Evolutionary conservation across 306 rosid species (phyloP).

Genomic region (Prunus mongolica): DNA sequence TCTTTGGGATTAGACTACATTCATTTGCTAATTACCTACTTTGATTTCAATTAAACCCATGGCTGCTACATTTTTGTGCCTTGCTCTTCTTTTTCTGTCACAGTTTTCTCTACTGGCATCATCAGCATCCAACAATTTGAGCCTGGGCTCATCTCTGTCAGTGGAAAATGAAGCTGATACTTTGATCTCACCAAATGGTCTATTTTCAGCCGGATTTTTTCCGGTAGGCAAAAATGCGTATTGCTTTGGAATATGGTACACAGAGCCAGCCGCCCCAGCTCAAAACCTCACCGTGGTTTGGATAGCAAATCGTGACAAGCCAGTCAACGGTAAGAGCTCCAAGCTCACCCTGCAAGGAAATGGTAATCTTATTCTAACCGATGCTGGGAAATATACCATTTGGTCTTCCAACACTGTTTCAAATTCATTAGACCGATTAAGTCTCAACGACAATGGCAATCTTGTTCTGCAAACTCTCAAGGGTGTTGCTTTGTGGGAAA

Average conservation of each 20-base stretch:
- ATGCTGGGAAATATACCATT: conserved; percentile 23
- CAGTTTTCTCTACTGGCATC: conserved; percentile 1
- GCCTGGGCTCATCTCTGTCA: conserved; percentile 33
- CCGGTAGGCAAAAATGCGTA: conserved; percentile 48
- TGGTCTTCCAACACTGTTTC: conserved; percentile 46
- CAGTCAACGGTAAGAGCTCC: conserved; percentile 42
- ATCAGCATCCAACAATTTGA: conserved; percentile 11
- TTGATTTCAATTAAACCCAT: background rate
- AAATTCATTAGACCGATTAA: conserved; percentile 6
- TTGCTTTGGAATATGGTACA: conserved; percentile 47
- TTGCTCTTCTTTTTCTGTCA: conserved; percentile 6
- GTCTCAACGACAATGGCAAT: conserved; percentile 38
- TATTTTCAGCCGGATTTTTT: conserved; percentile 47
- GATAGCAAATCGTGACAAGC: conserved; percentile 51
- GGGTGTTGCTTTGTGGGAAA: conserved; percentile 40
- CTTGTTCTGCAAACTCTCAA: conserved; percentile 24
- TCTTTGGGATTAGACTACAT: background rate
- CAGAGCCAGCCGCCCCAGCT: background rate
- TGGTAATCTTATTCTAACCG: conserved; percentile 41
- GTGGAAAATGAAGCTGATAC: conserved; percentile 26
- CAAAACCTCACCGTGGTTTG: conserved; percentile 33
- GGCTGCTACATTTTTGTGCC: background rate
- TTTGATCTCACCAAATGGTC: conserved; percentile 34
- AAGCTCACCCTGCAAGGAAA: conserved; percentile 28
- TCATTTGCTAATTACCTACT: no score